Percentiles rank a stretch among this genome's conserved stretches.
Conservation (phyloP, 108 stramenopile species). For the Cyclotella atomus region DNA sequence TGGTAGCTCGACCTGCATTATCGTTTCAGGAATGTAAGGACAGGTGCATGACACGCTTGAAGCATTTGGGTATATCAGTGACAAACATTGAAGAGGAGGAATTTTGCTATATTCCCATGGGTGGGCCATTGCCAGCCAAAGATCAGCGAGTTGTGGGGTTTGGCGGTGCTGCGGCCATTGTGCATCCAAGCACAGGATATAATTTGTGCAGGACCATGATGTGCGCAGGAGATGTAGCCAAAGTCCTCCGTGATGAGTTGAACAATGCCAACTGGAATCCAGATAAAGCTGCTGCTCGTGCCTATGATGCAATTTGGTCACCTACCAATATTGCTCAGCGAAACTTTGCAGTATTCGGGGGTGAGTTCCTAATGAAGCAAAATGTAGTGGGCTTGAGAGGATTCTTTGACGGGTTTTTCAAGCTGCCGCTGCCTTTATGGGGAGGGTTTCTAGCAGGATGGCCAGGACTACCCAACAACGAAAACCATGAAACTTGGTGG, state of each 20-base stretch:
- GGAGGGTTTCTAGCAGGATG: constrained; percentile 96
- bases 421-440: constrained; percentile 85
- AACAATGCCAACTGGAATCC: constrained; percentile 44
- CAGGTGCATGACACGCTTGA: constrained; percentile 76
- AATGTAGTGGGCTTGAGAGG: constrained; percentile 90
- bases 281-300: constrained; percentile 81
- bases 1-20: constrained; percentile 92
- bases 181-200: constrained; percentile 96
- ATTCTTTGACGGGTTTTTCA: constrained; percentile 96
- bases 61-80: constrained; percentile 86
- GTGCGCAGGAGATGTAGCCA: constrained; percentile 75
- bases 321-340: constrained; percentile 82
- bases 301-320: constrained; percentile 93
- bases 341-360: constrained; percentile 96
- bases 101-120: constrained; percentile 96
- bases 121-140: constrained; percentile 86
- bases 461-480: constrained; percentile 93
- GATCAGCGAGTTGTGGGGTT: constrained; percentile 90
- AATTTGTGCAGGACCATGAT: constrained; percentile 80
- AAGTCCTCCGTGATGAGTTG: constrained; percentile 66
- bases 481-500: constrained; percentile 88
- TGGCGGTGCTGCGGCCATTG: constrained; percentile 92
- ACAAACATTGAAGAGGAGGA: constrained; percentile 91
- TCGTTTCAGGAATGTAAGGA: constrained; percentile 94
- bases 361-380: constrained; percentile 96